Evolutionary conservation across 805 yeast genomes (phyloP), one percentile per base, ranked within the genome.

Genomic region (Candida quercuum): DNA sequence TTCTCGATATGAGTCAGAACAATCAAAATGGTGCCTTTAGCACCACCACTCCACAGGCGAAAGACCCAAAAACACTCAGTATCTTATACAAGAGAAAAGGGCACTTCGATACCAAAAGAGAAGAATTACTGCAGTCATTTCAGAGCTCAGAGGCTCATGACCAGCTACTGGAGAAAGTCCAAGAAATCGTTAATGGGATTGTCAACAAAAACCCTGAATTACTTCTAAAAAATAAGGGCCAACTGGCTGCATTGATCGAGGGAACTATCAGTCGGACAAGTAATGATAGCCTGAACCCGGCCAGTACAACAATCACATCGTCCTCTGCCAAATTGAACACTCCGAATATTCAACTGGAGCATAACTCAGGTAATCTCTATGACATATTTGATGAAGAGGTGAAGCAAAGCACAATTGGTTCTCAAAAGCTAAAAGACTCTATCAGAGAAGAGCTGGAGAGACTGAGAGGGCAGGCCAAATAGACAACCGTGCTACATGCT

Each of bases 181-280:
- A 45, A 31, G 20, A 29, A 2, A 38, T 45, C 0, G 54, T 52
- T 19, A 27, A 24, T 6, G 35, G 30, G 24, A 42, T 49, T 5
- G 46, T 52, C 4, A 21, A 39, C 5, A 20, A 40, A 32, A 43
- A 52, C 24, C 58, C 58, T 7, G 48, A 46, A 17, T 23, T 54
- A 18, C 37, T 49, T 10, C 38, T 49, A 15, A 43, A 37, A 35
- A 50, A 53, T 38, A 45, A 41, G 21, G 56, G 54, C 0, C 52
- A 48, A n/a, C 38, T 49, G 9, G 47, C 51, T 6, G 58, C 50
- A 2, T 23, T 49, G 33, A 39, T 54, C 3, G 49, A 40, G 20
- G 58, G 58, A 18, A 38, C 43, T 10, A 38, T 44, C 5, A 40
- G 45, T 12, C 35, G 45, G 6, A 37, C 35, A 30, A 39, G 19